Base-by-base conservation (phyloP, 2,329 filamentous ascomycete species). In the Lecanosticta acicola region DNA sequence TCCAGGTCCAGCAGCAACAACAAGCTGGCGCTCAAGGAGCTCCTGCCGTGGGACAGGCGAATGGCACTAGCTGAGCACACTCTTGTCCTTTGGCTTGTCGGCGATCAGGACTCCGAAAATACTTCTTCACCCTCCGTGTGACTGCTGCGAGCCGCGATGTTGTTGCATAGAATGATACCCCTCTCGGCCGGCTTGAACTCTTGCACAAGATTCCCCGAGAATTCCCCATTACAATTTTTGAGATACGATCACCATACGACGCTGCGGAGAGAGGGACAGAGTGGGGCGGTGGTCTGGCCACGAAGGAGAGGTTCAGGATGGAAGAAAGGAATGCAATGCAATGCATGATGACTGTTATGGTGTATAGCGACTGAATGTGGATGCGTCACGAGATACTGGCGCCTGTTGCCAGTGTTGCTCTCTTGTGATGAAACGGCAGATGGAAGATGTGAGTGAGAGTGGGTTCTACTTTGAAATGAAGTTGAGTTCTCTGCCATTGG, bases 1-100 rank as follows among this genome's bases (percentile, higher is more conserved):
- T 80, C 56, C 60, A 61, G 18, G 53, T 50, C 17, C 55, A 60
- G 37, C 46, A 57, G 39, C 47, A 52, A 32, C 34, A 45, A 35
- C 34, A 42, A 19, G 54, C 50, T 3, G 41, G 37, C 3, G 41
- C 39, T 24, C 36, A 44, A 20, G 39, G 39, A 33, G 36, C 43
- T 3, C 35, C 38, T 3, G 41, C 49, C 14, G 16, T n/a, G 8
- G 14, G 35, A 2, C 45, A 48, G 19, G 29, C 49, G 18, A 51
- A 51, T 36, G 49, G 49, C 26, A 20, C 42, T 7, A 46, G 49
- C 39, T 51, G 39, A 51, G 20, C 41, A 39, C 13, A 19, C 20
- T 14, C 17, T 9, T 17, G 3, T 3, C 14, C n/a, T 16, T n/a
- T 32, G 34, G 24, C 34, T 35, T 29, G 24, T 29, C 24, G 24